Evolutionary conservation across 352 stramenopile species (phyloP), one percentile per base, ranked within the genome.

Genomic region (Phytophthora meadii): DNA sequence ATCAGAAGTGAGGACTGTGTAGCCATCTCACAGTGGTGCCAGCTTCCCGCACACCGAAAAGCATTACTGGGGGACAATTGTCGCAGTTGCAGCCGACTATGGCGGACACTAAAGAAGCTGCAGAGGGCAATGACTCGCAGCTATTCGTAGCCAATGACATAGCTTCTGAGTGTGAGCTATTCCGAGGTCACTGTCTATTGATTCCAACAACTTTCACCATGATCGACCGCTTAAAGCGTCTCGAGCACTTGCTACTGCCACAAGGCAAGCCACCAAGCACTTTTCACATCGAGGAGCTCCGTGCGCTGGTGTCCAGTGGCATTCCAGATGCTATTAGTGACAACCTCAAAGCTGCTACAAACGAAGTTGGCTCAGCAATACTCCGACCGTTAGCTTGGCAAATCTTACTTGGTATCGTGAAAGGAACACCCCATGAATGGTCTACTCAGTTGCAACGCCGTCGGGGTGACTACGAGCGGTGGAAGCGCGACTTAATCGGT

Each of bases 361-460:
- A 19, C 30, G 15, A 34, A 5, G 11, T n/a, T 39, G 12, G n/a
- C 0, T 30, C 54, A 41, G 41, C 52, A 19, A 15, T 24, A 7
- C 41, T 69, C 2, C 74, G 74, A 36, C 55, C 74, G 3, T 45
- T 77, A 4, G 74, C 61, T 0, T 88, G 79, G 79, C 64, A 72
- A 2, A n/a, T 83, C 2, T 49, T 84, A 19, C 72, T 88, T 24
- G 76, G 79, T 1, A 55, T 81, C 9, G 50, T 84, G n/a, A 61
- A 69, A n/a, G 50, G 53, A 1, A 17, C 54, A 1, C 54, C 44
- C 1, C 14, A 45, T 4, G 47, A 50, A 37, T 83, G 78, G 76
- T 1, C 24, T 1, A 30, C 56, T 1, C 47, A 70, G 25, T 34
- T 87, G 1, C 28, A 58, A 24, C 32, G 25, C 14, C 65, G 68